Evolutionary conservation across 1,284 basidiomycete genomes (phyloP).

Genomic region (Sporisorium graminicola): DNA sequence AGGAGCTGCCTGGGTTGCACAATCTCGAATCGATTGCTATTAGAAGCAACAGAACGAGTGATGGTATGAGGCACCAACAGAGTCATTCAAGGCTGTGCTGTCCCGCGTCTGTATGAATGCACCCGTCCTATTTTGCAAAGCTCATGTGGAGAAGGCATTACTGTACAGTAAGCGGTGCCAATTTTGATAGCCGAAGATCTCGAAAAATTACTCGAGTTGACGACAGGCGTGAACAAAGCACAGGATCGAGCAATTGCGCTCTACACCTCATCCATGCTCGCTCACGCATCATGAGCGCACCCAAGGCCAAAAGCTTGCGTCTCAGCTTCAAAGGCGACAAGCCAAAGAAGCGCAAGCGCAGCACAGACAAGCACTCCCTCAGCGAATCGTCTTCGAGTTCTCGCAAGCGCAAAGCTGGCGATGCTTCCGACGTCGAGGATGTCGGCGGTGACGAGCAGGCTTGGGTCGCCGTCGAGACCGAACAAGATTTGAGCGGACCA

Average conservation of each 20-base stretch:
- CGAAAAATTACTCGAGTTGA: not conserved
- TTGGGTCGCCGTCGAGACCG: constrained; percentile 47
- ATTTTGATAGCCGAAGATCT: constrained; percentile 1
- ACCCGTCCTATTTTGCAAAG: not conserved
- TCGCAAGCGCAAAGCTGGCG: constrained; percentile 21
- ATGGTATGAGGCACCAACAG: not conserved
- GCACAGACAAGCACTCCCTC: constrained; percentile 13
- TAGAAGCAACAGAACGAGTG: not conserved
- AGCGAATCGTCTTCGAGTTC: constrained; percentile 24
- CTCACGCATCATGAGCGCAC: constrained; percentile 22
- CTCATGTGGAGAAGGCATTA: constrained; percentile 9
- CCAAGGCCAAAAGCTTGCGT: constrained; percentile 30
- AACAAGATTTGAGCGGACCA: constrained; percentile 45
- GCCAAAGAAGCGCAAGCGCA: constrained; percentile 42
- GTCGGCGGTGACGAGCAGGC: constrained; percentile 59
- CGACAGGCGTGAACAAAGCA: not conserved
- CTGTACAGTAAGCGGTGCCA: not conserved
- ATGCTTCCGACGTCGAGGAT: constrained; percentile 51
- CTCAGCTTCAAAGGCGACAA: constrained; percentile 56
- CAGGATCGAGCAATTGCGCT: too few species aligned
- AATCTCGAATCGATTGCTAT: not conserved
- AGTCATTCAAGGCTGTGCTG: constrained; percentile 3
- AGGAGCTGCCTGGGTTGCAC: not conserved
- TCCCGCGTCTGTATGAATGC: not conserved
- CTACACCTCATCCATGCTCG: constrained; percentile 1